Evolutionary conservation across 2,329 filamentous ascomycete genomes (phyloP).

Genomic region (Tolypocladium tundrense): DNA sequence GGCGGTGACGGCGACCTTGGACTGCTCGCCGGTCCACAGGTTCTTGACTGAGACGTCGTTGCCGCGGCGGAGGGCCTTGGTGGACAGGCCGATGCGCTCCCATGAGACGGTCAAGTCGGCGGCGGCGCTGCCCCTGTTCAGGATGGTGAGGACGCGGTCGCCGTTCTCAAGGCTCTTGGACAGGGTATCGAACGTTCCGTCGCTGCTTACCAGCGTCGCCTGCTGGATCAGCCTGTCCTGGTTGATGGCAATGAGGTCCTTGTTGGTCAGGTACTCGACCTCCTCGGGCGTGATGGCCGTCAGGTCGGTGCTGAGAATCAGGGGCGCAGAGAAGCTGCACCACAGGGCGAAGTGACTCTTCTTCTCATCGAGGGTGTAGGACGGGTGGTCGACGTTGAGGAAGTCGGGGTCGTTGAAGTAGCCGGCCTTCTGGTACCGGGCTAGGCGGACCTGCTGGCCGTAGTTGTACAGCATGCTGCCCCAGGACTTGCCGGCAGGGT

Average conservation of each 20-base stretch:
- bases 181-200: slow-evolving; percentile 31
- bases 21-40: slow-evolving; percentile 29
- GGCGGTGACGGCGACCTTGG: slow-evolving; percentile 9
- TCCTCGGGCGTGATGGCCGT: slow-evolving; percentile 22
- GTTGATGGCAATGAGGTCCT: slow-evolving; percentile 29
- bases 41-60: slow-evolving; percentile 24
- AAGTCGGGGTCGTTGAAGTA: slow-evolving; percentile 29
- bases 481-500: slow-evolving; percentile 31
- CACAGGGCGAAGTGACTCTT: slow-evolving; percentile 25
- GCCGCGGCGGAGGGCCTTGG: slow-evolving; percentile 11
- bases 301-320: slow-evolving; percentile 28
- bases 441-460: slow-evolving; percentile 28
- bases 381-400: slow-evolving; percentile 23
- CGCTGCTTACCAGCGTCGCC: slow-evolving; percentile 35
- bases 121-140: slow-evolving; percentile 28
- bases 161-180: slow-evolving; percentile 34
- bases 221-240: slow-evolving; percentile 32
- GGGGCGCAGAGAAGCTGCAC: slow-evolving; percentile 22
- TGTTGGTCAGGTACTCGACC: slow-evolving; percentile 26
- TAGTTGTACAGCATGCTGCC: slow-evolving; percentile 38
- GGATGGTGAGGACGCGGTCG: slow-evolving; percentile 33
- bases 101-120: slow-evolving; percentile 20
- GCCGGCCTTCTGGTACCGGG: slow-evolving; percentile 25
- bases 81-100: slow-evolving; percentile 23
- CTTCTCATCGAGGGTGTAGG: slow-evolving; percentile 22